Conservation (phyloP, 2,329 filamentous ascomycete species). For the Fonsecaea pugnacius region DNA sequence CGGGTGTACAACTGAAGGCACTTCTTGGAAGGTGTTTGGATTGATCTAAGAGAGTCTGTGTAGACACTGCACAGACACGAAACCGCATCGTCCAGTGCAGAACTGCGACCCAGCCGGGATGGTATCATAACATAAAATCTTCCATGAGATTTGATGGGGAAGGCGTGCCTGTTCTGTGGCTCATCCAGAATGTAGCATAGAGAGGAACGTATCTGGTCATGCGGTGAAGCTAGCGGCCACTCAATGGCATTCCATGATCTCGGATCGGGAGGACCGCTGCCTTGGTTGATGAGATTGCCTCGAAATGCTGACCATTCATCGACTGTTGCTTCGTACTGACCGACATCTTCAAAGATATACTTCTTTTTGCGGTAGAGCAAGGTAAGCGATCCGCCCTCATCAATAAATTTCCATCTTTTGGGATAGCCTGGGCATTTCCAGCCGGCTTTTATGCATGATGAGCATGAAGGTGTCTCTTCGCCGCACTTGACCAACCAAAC, state of each 20-base stretch:
- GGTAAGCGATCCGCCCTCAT: slow-evolving; percentile 13
- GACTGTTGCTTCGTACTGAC: neutral
- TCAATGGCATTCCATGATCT: neutral
- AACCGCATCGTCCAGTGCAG: slow-evolving; percentile 13
- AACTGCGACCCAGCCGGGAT: slow-evolving; percentile 1
- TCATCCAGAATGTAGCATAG: slow-evolving; percentile 15
- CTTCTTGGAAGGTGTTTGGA: neutral
- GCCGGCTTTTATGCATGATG: slow-evolving; percentile 11
- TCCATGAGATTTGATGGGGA: slow-evolving; percentile 18
- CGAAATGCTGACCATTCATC: neutral
- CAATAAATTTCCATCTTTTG: slow-evolving; percentile 23
- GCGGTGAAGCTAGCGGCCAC: slow-evolving; percentile 7
- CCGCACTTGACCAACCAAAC: slow-evolving; percentile 10
- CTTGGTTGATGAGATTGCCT: neutral
- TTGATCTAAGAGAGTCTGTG: neutral
- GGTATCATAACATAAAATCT: slow-evolving; percentile 19
- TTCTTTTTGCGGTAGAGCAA: slow-evolving; percentile 16
- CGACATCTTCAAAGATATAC: slow-evolving; percentile 22
- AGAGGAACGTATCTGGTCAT: slow-evolving; percentile 4
- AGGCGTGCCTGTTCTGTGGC: neutral
- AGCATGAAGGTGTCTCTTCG: slow-evolving; percentile 13
- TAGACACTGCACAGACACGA: slow-evolving; percentile 22
- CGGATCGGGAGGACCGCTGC: neutral
- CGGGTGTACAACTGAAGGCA: slow-evolving; percentile 11
- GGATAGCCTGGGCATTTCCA: slow-evolving; percentile 24